phyloP scores from a whole-genome alignment of 176 grass and related monocot genomes.

The Bromus sterilis region DNA sequence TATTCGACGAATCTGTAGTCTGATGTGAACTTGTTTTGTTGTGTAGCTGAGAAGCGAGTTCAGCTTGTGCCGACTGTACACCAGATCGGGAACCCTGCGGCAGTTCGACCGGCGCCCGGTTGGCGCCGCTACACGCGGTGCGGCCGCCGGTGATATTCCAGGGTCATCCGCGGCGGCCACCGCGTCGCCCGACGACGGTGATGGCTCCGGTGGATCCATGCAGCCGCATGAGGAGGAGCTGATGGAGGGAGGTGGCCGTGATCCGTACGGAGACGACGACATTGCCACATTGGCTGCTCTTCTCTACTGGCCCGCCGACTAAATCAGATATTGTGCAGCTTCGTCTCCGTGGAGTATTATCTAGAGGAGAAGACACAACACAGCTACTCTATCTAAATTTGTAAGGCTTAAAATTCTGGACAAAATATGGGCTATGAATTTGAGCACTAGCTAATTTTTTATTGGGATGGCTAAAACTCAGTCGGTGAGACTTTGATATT shows the following conservation, averaged over 20 bases:
- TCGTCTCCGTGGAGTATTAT: background rate
- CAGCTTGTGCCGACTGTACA: constrained; percentile 89
- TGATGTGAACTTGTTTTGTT: background rate
- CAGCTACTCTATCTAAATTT: background rate
- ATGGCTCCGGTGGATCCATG: constrained; percentile 2
- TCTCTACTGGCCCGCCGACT: constrained; percentile 26
- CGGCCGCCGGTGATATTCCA: background rate
- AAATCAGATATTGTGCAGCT: background rate
- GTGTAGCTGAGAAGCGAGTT: constrained; percentile 74
- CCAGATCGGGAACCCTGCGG: constrained; percentile 42
- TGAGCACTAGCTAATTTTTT: background rate
- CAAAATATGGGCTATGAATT: background rate
- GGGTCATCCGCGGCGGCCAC: background rate
- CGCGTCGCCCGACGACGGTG: constrained; percentile 26
- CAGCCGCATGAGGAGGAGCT: background rate
- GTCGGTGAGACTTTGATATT: no score
- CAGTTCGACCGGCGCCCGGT: constrained; percentile 73
- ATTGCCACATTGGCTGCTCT: constrained; percentile 16
- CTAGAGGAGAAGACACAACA: background rate
- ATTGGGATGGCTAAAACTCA: no score
- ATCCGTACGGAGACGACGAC: constrained; percentile 20
- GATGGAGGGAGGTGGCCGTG: background rate
- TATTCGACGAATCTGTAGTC: background rate
- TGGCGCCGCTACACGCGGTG: background rate
- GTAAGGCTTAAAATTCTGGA: background rate